phyloP scores from a whole-genome alignment of 495 filamentous ascomycete species.

The Neurospora hispaniola region DNA sequence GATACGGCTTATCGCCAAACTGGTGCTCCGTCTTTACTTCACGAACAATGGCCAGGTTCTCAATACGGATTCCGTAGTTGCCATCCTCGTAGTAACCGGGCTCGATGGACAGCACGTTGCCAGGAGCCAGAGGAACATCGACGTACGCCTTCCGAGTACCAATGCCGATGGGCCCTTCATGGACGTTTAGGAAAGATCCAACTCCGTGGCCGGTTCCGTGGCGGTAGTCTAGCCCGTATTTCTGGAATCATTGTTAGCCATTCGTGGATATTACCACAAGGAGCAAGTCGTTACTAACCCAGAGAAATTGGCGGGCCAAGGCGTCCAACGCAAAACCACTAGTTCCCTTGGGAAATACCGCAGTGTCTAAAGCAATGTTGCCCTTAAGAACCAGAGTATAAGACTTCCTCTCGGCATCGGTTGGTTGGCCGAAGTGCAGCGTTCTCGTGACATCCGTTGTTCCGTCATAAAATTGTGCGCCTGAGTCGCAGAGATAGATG shows the following conservation, averaged over 20 bases:
- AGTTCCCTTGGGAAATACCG: constrained; percentile 89
- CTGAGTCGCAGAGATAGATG: constrained; percentile 95
- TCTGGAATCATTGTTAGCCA: constrained; percentile 24
- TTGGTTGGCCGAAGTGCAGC: constrained; percentile 81
- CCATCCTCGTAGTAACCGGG: constrained; percentile 98
- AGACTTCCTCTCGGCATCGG: constrained; percentile 74
- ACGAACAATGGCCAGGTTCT: constrained; percentile 85
- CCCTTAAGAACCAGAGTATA: constrained; percentile 96
- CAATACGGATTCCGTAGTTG: constrained; percentile 93
- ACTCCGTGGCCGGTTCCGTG: constrained; percentile 97
- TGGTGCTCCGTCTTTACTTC: constrained; percentile 76
- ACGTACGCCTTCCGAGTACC: constrained; percentile 85
- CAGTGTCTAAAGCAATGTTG: constrained; percentile 80
- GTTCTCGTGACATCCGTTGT: constrained; percentile 96
- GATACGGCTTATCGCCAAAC: constrained; percentile 87
- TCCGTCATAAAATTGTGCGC: constrained; percentile 88
- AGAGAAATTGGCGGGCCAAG: constrained; percentile 83
- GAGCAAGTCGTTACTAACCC: constrained; percentile 40
- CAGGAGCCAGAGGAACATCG: constrained; percentile 79
- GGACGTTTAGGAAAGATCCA: constrained; percentile 86
- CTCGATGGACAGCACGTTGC: constrained; percentile 91
- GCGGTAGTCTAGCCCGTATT: constrained; percentile 83
- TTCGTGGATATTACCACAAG: background rate
- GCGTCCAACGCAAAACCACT: constrained; percentile 86
- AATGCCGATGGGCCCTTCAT: constrained; percentile 95